Percentiles rank a stretch among this genome's conserved stretches.
Conservation (phyloP, 75 land plant genomes). For the Chamaecyparis obtusa region DNA sequence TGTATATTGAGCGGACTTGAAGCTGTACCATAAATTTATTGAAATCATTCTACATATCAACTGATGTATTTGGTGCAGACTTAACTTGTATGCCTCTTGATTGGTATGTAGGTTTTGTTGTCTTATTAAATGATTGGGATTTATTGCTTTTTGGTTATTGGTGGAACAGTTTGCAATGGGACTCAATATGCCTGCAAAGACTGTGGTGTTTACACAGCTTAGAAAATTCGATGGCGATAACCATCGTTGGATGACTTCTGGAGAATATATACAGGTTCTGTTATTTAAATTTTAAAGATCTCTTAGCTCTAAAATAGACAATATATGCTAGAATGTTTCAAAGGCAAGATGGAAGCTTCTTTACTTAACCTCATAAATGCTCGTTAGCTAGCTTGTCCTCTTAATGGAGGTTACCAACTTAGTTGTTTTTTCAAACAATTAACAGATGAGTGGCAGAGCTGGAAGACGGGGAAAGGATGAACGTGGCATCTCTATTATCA, state of each 20-base stretch:
- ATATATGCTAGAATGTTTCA: background rate
- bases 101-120: background rate
- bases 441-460: constrained; percentile 68
- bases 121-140: background rate
- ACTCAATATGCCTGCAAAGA: constrained; percentile 64
- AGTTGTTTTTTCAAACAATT: background rate
- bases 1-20: background rate
- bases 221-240: constrained; percentile 64
- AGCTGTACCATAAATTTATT: background rate
- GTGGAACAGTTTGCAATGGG: constrained; percentile 61
- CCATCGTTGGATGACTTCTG: constrained; percentile 54
- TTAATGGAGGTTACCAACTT: background rate
- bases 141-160: background rate
- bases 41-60: background rate
- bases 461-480: constrained; percentile 66
- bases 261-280: constrained; percentile 59
- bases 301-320: background rate
- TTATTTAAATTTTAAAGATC: background rate
- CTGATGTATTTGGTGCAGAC: background rate
- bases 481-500: constrained; percentile 54
- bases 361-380: background rate
- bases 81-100: background rate
- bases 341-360: background rate
- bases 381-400: background rate
- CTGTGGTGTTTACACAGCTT: constrained; percentile 57